These are phyloP conservation scores for Neodidymelliopsis sp. DNA, from an alignment of 2,329 filamentous ascomycete genomes.

Conservation along the genomic window DNA sequence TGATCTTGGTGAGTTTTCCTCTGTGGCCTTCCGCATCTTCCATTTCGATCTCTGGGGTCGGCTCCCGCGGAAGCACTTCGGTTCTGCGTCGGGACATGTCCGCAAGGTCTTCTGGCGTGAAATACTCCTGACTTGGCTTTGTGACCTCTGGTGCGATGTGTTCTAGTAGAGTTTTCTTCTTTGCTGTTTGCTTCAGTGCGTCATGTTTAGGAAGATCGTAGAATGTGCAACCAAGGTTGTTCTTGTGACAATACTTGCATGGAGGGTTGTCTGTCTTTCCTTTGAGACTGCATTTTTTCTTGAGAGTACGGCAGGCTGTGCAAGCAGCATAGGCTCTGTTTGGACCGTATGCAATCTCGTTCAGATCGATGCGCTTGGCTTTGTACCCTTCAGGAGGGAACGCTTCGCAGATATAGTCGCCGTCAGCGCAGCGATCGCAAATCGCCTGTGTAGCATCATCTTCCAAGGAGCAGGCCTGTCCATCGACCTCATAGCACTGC, in stretches of 20 bases:
- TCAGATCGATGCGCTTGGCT: conserved; percentile 26
- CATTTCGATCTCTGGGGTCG: conserved; percentile 36
- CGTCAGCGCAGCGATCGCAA: conserved; percentile 30
- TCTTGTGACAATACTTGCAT: conserved; percentile 42
- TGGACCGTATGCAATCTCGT: conserved; percentile 28
- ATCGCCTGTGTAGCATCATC: conserved; percentile 20
- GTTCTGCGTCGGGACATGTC: conserved; percentile 20
- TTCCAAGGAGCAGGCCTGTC: conserved; percentile 34
- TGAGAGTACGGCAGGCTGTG: conserved; percentile 38
- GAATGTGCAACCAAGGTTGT: conserved; percentile 41
- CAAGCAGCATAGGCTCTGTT: conserved; percentile 31
- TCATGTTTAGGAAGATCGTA: conserved; percentile 23
- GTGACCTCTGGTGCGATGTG: conserved; percentile 13
- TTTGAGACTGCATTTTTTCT: conserved; percentile 44
- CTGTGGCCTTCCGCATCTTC: conserved; percentile 35
- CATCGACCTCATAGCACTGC: conserved; percentile 24
- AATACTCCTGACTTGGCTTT: conserved; percentile 4
- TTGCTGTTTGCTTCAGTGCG: conserved; percentile 5
- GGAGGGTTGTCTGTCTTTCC: conserved; percentile 37
- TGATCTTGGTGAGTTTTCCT: conserved; percentile 40
- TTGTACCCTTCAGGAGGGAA: conserved; percentile 28
- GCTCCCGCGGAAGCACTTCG: conserved; percentile 15
- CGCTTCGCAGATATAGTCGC: conserved; percentile 23
- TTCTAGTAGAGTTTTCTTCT: conserved; percentile 7
- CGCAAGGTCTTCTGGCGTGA: conserved; percentile 26